Base-by-base conservation (phyloP, 768 basidiomycete genomes). In the Postia placenta region DNA sequence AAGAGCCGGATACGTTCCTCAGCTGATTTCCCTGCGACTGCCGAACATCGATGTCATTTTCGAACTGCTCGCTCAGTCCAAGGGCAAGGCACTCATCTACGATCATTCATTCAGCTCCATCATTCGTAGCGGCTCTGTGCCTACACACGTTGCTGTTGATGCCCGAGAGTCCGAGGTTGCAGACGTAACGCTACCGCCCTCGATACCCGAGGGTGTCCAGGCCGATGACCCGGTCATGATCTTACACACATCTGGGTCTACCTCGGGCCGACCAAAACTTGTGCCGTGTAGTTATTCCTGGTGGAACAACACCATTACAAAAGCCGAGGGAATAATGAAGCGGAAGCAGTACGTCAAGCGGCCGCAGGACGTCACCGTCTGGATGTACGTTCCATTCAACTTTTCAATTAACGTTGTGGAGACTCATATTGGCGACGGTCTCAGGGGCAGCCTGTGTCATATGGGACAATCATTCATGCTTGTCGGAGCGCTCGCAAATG, bases 401-500 rank as follows among this genome's bases (percentile, higher is more conserved):
- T 28, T 33, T 35, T 36, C 15, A n/a, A 6, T 45, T 56, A 39
- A 56, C 69, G 59, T 50, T 56, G 56, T n/a, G n/a, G n/a, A n/a
- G n/a, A n/a, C n/a, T n/a, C n/a, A n/a, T n/a, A n/a, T n/a, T n/a
- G n/a, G n/a, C n/a, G n/a, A n/a, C n/a, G 44, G 49, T 64, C 56
- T 47, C 69, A 87, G 86, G 75, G 86, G 87, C 48, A 86, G 84
- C 73, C 81, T 89, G 81, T 87, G 83, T 62, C 87, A 88, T 64
- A 87, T 88, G 50, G 87, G 68, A 23, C 85, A 88, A 63, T 77
- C 76, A 30, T 87, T 83, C 74, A 81, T 88, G 61, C 57, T 56
- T 25, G 49, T 56, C 19, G 64, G 60, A 23, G 40, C 50, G 42
- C 51, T 61, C 47, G 59, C 60, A 42, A 55, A 63, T 49, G 63